Evolutionary conservation across 768 basidiomycete genomes (phyloP), one percentile per base, ranked within the genome.

Genomic region (Serendipita sp.): DNA sequence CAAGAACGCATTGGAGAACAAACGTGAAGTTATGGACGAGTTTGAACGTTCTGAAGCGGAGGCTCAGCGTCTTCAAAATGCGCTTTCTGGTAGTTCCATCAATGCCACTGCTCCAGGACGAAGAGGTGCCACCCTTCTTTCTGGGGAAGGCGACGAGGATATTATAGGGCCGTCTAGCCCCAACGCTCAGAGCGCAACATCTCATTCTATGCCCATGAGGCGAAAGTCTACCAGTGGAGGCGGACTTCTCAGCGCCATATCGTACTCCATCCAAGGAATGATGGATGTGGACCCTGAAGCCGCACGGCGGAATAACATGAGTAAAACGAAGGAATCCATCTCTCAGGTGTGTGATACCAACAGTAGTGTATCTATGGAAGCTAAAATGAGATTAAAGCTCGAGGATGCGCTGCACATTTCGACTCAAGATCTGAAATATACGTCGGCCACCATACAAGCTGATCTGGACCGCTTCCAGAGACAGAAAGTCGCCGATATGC

Each of bases 221-320:
- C 80, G 81, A 65, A 76, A 84, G 11, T 86, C 88, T 64, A 89
- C 88, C 4, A 36, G 34, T 23, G 64, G 64, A 8, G 74, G 75
- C 1, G 93, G 91, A 18, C 76, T 99, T 28, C 70, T 99, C 41
- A 91, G 85, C 69, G 96, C 96, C 15, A 77, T 99, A 47, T 92
- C 88, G 71, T 94, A 96, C 75, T 94, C 93, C 28, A 73, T 99
- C 64, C 92, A 94, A 69, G 94, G 95, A 3, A 94, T 98, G 85
- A 97, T 99, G 86, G 96, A 99, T 69, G 89, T 89, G 16, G 96
- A 99, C 75, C 96, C 96, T 2, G 96, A 98, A 76, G 90, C 89
- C 16, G 94, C 95, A 3, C 79, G 96, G 66, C 80, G 96, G 68
- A 97, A 88, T 71, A 83, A 86, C 63, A 98, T 99, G 68, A 88